phyloP scores from a whole-genome alignment of 1,284 basidiomycete genomes.

The Cryptococcus deneoformans region DNA sequence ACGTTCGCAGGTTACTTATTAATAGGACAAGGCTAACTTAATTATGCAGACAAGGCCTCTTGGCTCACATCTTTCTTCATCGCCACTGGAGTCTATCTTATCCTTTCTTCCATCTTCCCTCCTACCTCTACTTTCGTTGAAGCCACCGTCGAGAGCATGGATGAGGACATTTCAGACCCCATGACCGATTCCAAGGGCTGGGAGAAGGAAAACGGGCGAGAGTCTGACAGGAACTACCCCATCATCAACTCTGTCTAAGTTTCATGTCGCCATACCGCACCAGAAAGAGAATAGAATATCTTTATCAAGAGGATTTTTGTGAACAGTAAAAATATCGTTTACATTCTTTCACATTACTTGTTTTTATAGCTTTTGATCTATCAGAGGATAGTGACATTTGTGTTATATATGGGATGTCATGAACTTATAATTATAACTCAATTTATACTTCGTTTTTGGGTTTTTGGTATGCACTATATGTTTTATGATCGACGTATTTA shows the following conservation, averaged over 20 bases:
- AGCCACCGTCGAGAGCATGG: constrained; percentile 32
- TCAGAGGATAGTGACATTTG: too few relatives aligned
- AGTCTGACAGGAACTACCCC: not conserved
- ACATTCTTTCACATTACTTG: too few relatives aligned
- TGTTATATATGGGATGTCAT: too few relatives aligned
- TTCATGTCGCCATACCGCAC: too few relatives aligned
- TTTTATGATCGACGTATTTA: too few relatives aligned
- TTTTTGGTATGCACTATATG: too few relatives aligned
- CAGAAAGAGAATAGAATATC: too few relatives aligned
- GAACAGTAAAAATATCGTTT: too few relatives aligned
- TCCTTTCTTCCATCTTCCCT: constrained; percentile 25
- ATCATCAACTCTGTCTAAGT: not conserved
- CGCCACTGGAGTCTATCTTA: constrained; percentile 24
- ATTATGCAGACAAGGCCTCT: constrained; percentile 27
- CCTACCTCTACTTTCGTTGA: constrained; percentile 30
- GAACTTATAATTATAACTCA: too few relatives aligned
- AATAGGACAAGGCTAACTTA: not conserved
- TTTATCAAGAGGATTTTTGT: too few relatives aligned
- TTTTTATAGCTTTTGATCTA: too few relatives aligned
- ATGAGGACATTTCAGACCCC: constrained; percentile 18
- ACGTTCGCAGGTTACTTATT: constrained; percentile 2
- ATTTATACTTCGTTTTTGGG: too few relatives aligned
- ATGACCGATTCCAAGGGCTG: constrained; percentile 8
- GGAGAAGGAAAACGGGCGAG: constrained; percentile 15
- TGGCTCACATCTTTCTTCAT: constrained; percentile 41